Base-by-base conservation (phyloP, 1,139 yeast species). In the Magnusiomyces magnusii region DNA sequence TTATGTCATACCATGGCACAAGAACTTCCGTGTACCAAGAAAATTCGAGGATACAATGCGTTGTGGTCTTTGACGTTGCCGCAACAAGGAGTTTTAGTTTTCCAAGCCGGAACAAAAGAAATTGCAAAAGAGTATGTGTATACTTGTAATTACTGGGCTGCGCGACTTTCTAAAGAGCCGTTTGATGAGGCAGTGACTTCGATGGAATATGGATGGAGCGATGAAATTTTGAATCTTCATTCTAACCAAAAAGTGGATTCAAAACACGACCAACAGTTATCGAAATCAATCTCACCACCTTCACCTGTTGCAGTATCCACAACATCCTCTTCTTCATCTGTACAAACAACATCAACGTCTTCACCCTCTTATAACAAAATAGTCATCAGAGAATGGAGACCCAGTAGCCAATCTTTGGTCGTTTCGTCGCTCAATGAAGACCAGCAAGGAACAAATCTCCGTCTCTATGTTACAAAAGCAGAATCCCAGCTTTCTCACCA, bases 61-160 rank as follows among this genome's bases (percentile, higher is more conserved):
- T 66, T 65, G 23, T 72, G 76, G 66, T 73, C 73, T 9, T 59
- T 76, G 17, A 69, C 71, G 2, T 67, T 76, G 39, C 78, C 78
- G 2, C 70, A 66, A 36, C 69, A 68, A 3, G 67, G 72, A 1
- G 65, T 71, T 23, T 66, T 71, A 2, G 67, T 69, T 2, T 69
- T 72, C 63, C 69, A 72, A 41, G 76, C 93, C 0, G 87, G 88
- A n/a, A 83, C 88, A 21, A 73, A 76, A 39, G 88, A 84, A 64
- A 80, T 83, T 62, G 92, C 95, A 0, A 74, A 76, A 56, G 87
- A 83, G 67, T 88, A 83, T 71, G 82, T 87, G 34, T 81, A 85
- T 66, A 83, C 93, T 2, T 85, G 93, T 73, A 89, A 89, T 71
- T 89, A 87, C 71, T 89, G 96, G 96, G 88, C 95, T 2, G 87